These are phyloP conservation scores for Magnolia kwangsiensis DNA, from an alignment of 164 flowering plant species.

Conservation along the genomic window DNA sequence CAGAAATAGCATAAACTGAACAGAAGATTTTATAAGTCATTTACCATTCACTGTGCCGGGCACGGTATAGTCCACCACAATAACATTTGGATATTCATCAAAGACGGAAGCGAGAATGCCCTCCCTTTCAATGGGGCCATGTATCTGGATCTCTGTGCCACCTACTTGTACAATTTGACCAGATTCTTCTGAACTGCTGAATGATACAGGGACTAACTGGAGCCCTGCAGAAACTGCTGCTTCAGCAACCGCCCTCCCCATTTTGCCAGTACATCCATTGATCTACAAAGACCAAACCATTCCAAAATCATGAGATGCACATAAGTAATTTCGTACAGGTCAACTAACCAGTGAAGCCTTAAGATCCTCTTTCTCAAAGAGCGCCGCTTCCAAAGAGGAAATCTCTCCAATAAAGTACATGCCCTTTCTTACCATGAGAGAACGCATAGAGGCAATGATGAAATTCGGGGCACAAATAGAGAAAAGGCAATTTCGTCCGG, in stretches of 20 bases:
- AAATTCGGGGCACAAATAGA: too few species aligned
- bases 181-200: constrained; percentile 48
- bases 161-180: constrained; percentile 49
- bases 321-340: neutral
- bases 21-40: neutral
- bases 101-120: constrained; percentile 52
- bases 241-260: constrained; percentile 89
- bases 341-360: neutral
- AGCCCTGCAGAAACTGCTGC: constrained; percentile 86
- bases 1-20: neutral
- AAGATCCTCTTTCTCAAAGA: neutral
- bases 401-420: too few species aligned
- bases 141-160: constrained; percentile 62
- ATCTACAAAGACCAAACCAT: constrained; percentile 39
- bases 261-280: constrained; percentile 84
- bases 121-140: constrained; percentile 69
- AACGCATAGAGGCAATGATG: too few species aligned
- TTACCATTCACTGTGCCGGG: constrained; percentile 92
- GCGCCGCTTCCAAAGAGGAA: neutral
- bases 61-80: constrained; percentile 85
- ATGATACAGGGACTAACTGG: constrained; percentile 63
- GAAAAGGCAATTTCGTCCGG: too few species aligned
- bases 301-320: neutral
- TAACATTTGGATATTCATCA: constrained; percentile 55
- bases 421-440: too few species aligned